Evolutionary conservation across 805 yeast genomes (phyloP).

Genomic region (Suhomyces faveliae): DNA sequence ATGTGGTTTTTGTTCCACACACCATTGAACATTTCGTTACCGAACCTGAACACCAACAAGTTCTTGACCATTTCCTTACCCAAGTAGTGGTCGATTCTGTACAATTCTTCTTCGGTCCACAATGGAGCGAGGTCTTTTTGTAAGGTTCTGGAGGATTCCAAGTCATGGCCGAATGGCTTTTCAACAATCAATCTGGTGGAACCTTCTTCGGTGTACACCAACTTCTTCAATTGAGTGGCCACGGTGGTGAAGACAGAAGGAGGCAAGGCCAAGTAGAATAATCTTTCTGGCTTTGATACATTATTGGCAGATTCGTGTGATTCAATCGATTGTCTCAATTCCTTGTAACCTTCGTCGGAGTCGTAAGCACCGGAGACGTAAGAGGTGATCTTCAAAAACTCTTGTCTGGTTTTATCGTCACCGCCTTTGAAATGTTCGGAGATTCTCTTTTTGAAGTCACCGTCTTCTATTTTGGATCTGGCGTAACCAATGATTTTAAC

Average conservation of each 20-base stretch:
- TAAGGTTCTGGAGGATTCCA: constrained; percentile 71
- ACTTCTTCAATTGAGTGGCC: constrained; percentile 66
- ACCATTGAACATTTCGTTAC: constrained; percentile 83
- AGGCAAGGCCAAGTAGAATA: constrained; percentile 92
- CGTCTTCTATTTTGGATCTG: constrained; percentile 67
- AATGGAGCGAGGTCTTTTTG: constrained; percentile 79
- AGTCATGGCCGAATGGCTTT: constrained; percentile 96
- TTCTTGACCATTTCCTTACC: constrained; percentile 99
- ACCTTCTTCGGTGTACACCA: constrained; percentile 67
- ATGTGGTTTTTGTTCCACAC: constrained; percentile 84
- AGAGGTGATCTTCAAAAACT: constrained; percentile 62
- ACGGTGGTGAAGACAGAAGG: constrained; percentile 87
- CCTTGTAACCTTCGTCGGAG: constrained; percentile 65
- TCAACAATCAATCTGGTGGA: constrained; percentile 81
- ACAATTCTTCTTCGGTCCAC: constrained; percentile 87
- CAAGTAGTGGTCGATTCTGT: constrained; percentile 94
- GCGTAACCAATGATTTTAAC: constrained; percentile 90
- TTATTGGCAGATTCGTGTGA: constrained; percentile 52
- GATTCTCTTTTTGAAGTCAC: constrained; percentile 68
- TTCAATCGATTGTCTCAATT: constrained; percentile 54
- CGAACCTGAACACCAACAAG: constrained; percentile 83
- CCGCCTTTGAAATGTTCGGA: constrained; percentile 59
- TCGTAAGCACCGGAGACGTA: constrained; percentile 84
- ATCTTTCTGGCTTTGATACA: constrained; percentile 62
- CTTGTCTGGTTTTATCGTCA: constrained; percentile 45